phyloP scores from a whole-genome alignment of 176 grass and related monocot species.

The Lolium multiflorum region DNA sequence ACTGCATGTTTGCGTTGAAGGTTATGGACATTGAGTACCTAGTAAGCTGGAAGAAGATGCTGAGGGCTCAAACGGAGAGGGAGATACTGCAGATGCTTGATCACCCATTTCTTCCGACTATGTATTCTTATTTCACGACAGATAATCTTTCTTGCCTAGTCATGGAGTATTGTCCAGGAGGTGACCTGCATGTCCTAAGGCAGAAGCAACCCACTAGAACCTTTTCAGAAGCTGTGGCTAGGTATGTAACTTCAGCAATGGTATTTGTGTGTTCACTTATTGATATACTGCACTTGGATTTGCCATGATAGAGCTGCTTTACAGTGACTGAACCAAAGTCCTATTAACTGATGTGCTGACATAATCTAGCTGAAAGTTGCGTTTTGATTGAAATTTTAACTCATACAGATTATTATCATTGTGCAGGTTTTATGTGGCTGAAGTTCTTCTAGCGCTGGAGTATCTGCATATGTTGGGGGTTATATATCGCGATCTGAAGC shows the following conservation, averaged over 20 bases:
- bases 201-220: conserved; percentile 88
- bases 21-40: conserved; percentile 97
- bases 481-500: conserved; percentile 97
- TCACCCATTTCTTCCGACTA: conserved; percentile 91
- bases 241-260: conserved; percentile 46
- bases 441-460: conserved; percentile 94
- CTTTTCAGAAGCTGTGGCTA: conserved; percentile 87
- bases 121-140: conserved; percentile 94
- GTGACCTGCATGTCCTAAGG: conserved; percentile 89
- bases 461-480: conserved; percentile 99
- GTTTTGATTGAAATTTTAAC: conserved; percentile 35
- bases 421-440: conserved; percentile 88
- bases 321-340: background rate
- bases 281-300: background rate
- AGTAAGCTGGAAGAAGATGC: conserved; percentile 91
- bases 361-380: background rate
- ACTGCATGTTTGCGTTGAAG: conserved; percentile 96
- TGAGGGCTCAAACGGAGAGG: conserved; percentile 94
- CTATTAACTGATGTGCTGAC: background rate
- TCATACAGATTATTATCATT: conserved; percentile 13
- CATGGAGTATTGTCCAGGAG: conserved; percentile 95
- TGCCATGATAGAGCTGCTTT: conserved; percentile 1
- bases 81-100: conserved; percentile 99
- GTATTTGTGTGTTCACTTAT: background rate
- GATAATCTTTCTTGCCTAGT: conserved; percentile 96